Conservation (phyloP, 768 basidiomycete genomes). For the Russula abietina region DNA sequence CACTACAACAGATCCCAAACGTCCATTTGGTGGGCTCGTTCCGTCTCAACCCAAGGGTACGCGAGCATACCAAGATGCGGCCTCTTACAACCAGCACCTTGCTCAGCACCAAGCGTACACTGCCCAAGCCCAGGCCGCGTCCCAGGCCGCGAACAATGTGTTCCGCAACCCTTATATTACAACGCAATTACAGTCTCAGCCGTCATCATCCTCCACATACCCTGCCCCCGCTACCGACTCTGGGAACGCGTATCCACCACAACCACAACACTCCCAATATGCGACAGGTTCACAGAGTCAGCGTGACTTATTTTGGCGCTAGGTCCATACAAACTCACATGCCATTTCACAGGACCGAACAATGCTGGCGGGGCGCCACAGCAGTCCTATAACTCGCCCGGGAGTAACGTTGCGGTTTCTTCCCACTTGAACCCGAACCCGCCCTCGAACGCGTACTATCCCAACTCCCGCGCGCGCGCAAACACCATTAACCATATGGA, state of each 20-base stretch:
- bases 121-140: constrained; percentile 72
- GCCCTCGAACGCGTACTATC: constrained; percentile 64
- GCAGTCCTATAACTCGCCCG: constrained; percentile 16
- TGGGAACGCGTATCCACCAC: constrained; percentile 23
- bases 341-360: constrained; percentile 36
- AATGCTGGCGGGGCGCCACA: constrained; percentile 27
- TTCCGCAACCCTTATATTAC: constrained; percentile 81
- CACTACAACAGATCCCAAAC: constrained; percentile 58
- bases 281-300: constrained; percentile 28
- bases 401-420: constrained; percentile 18
- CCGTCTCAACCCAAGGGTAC: constrained; percentile 83
- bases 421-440: constrained; percentile 42
- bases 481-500: constrained; percentile 94
- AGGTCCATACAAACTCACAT: constrained; percentile 47
- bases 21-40: constrained; percentile 89
- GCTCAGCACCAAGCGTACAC: constrained; percentile 92
- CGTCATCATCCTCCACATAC: constrained; percentile 31
- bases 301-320: constrained; percentile 35
- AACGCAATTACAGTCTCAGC: constrained; percentile 33
- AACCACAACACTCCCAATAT: constrained; percentile 27
- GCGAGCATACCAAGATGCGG: constrained; percentile 85
- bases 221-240: constrained; percentile 30
- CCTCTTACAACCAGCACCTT: constrained; percentile 89
- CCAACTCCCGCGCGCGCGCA: constrained; percentile 66
- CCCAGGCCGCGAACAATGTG: constrained; percentile 60